These are phyloP conservation scores for Eudorina sp. DNA, from an alignment of 139 green algal species.

Conservation along the genomic window DNA sequence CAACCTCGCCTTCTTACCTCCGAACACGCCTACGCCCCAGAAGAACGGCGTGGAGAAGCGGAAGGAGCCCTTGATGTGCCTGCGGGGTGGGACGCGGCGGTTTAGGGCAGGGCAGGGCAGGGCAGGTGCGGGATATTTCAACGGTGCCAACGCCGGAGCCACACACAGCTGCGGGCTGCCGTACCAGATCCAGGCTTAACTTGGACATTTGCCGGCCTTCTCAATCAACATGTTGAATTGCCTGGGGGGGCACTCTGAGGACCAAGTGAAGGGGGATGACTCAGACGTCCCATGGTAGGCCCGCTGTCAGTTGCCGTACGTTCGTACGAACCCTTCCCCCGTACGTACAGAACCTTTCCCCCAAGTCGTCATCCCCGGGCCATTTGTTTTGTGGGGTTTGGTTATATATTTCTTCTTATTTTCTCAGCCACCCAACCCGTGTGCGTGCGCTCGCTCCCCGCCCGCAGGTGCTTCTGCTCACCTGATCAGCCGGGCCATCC, in stretches of 20 bases:
- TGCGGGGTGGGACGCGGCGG: neutral
- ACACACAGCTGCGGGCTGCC: too few species aligned
- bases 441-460: neutral
- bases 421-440: neutral
- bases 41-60: constrained; percentile 69
- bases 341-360: too few species aligned
- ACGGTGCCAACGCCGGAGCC: too few species aligned
- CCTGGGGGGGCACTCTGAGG: too few species aligned
- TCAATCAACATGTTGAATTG: too few species aligned
- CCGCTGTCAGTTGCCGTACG: neutral
- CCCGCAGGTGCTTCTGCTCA: neutral
- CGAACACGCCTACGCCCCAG: constrained; percentile 66
- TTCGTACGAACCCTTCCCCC: neutral
- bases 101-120: neutral
- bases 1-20: constrained; percentile 6
- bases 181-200: too few species aligned
- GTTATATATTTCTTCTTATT: too few species aligned
- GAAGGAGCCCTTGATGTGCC: constrained; percentile 15
- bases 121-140: neutral
- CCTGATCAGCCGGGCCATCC: neutral
- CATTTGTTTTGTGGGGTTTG: too few species aligned
- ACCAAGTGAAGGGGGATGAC: too few species aligned
- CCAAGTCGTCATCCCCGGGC: too few species aligned
- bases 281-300: too few species aligned
- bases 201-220: too few species aligned